Conservation (phyloP, 768 basidiomycete genomes). For the Tricholoma sp. region DNA sequence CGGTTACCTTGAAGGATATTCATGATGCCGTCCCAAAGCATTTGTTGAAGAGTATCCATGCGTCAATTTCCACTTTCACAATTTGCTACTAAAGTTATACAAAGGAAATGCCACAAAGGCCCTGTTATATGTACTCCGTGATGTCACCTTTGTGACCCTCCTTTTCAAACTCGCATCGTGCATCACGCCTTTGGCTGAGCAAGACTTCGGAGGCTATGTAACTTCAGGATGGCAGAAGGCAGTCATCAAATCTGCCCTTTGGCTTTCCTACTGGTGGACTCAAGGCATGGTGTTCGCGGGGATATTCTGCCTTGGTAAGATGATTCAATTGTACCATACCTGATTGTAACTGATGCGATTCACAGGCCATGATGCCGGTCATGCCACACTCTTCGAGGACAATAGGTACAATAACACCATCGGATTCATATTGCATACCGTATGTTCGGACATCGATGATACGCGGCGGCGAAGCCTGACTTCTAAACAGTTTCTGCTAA, state of each 20-base stretch:
- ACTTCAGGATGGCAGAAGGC: constrained; percentile 24
- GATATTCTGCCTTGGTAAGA: constrained; percentile 47
- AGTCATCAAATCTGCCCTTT: constrained; percentile 29
- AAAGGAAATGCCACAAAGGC: constrained; percentile 34
- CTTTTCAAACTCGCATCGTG: constrained; percentile 39
- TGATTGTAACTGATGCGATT: neutral
- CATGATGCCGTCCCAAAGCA: constrained; percentile 53
- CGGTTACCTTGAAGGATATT: constrained; percentile 45
- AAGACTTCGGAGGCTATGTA: constrained; percentile 34
- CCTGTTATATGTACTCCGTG: constrained; percentile 39
- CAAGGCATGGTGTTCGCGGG: constrained; percentile 49
- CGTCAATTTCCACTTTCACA: neutral
- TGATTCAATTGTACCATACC: neutral
- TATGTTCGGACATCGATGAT: constrained; percentile 13
- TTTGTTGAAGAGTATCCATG: constrained; percentile 34
- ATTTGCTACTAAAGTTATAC: neutral
- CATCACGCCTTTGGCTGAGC: constrained; percentile 36
- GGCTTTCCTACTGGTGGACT: constrained; percentile 45
- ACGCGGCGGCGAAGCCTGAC: constrained; percentile 4
- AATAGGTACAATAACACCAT: constrained; percentile 35
- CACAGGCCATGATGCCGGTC: constrained; percentile 42
- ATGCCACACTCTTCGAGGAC: constrained; percentile 34
- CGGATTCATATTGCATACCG: constrained; percentile 47
- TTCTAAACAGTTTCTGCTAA: constrained; percentile 37
- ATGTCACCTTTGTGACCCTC: constrained; percentile 35